phyloP scores from a whole-genome alignment of 148 eudicot species.

The Vaccinium macrocarpon region DNA sequence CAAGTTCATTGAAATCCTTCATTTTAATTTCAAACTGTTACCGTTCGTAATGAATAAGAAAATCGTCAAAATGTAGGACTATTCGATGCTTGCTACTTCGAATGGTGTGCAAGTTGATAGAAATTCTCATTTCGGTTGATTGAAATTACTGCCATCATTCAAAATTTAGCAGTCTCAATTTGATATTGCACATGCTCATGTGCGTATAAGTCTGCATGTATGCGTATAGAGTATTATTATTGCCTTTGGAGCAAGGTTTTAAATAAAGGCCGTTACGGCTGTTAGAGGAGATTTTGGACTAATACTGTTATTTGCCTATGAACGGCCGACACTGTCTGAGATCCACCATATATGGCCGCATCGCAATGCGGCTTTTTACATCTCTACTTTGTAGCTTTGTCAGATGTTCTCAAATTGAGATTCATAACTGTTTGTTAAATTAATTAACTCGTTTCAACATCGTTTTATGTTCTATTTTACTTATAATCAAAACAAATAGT shows the following conservation, averaged over 20 bases:
- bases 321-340: neutral
- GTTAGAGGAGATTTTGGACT: neutral
- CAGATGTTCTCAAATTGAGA: neutral
- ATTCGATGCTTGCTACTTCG: too few species aligned
- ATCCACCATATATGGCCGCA: neutral
- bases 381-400: neutral
- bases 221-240: neutral
- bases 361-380: neutral
- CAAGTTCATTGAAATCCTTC: too few species aligned
- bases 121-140: constrained; percentile 1
- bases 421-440: neutral
- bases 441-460: too few species aligned
- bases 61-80: too few species aligned
- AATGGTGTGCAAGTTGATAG: neutral
- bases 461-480: too few species aligned
- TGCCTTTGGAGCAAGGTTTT: neutral
- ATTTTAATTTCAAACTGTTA: too few species aligned
- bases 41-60: too few species aligned
- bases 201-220: neutral
- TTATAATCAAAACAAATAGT: too few species aligned
- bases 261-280: neutral
- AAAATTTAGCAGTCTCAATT: neutral
- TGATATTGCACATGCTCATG: neutral
- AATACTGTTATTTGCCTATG: neutral
- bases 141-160: neutral